Base-by-base conservation (phyloP, 2,329 filamentous ascomycete genomes). In the Piedraia hortae region DNA sequence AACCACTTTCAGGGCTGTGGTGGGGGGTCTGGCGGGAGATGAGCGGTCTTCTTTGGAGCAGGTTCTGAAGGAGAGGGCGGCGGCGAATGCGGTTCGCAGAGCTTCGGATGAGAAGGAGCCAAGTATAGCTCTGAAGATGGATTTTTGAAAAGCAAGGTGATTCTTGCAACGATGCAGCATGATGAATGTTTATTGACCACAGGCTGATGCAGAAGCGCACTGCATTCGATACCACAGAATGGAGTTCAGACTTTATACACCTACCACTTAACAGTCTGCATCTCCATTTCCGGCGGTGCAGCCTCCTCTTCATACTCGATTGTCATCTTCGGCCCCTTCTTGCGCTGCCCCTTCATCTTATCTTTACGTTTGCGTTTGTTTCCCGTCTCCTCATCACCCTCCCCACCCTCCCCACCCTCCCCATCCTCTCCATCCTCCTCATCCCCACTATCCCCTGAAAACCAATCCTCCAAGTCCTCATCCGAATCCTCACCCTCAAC, bases 351-450 rank as follows among this genome's bases (percentile, higher is more conserved):
- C 48, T 64, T 65, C 51, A 65, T 66, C 36, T 54, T 53, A 10
- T 58, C 51, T 38, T 60, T 61, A 9, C 56, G 47, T 45, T 67
- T 68, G 33, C 61, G 52, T 45, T 65, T 64, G 8, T 44, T 46
- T 4, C 45, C 47, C 14, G 44, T 48, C 9, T 60, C 60, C 2
- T 62, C 60, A n/a, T 60, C 50, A 15, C 61, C 50, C 14, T 48
- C 48, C 16, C 46, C 54, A 27, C 58, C 62, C 26, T 59, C 71
- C 28, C 65, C 75, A 34, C 69, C 78, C 21, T 91, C 55, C 82
- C 82, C 93, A 40, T 93, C 82, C 46, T 93, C 74, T 22, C 93
- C 61, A 39, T 93, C 82, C 45, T 91, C 75, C 23, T 93, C 60
- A 39, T 62, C 59, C 24, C 54, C 46, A 19, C 77, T 73, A 26